These are phyloP conservation scores for Larix sibirica DNA, from an alignment of 83 land plant genomes.

Conservation along the genomic window DNA sequence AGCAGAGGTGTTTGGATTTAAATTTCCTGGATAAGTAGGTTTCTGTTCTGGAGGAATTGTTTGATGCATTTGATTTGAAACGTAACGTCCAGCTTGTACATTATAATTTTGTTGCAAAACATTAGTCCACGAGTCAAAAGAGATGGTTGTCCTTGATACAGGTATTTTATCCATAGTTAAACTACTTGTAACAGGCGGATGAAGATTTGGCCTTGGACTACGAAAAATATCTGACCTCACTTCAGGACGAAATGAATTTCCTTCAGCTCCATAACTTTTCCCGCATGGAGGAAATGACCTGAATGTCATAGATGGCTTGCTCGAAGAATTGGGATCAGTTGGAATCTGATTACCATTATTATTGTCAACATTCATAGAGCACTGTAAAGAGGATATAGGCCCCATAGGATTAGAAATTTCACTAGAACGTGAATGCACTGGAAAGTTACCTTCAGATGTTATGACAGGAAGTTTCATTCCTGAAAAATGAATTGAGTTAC, in stretches of 20 bases:
- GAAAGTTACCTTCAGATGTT: constrained; percentile 9
- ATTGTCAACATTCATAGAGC: background rate
- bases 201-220: background rate
- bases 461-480: background rate
- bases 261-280: background rate
- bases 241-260: background rate
- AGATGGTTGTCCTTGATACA: background rate
- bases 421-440: constrained; percentile 3
- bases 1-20: background rate
- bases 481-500: background rate
- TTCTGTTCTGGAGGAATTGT: background rate
- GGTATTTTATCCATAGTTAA: background rate
- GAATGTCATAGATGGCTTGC: background rate
- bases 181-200: background rate
- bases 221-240: background rate
- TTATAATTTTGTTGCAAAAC: background rate
- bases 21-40: background rate
- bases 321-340: background rate
- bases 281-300: constrained; percentile 4
- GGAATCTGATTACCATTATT: constrained; percentile 8
- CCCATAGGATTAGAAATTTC: background rate
- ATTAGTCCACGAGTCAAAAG: background rate
- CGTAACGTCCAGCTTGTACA: background rate
- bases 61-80: constrained; percentile 6
- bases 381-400: background rate